Evolutionary conservation across 2,329 filamentous ascomycete genomes (phyloP), one percentile per base, ranked within the genome.

Genomic region (Colletotrichum destructivum): DNA sequence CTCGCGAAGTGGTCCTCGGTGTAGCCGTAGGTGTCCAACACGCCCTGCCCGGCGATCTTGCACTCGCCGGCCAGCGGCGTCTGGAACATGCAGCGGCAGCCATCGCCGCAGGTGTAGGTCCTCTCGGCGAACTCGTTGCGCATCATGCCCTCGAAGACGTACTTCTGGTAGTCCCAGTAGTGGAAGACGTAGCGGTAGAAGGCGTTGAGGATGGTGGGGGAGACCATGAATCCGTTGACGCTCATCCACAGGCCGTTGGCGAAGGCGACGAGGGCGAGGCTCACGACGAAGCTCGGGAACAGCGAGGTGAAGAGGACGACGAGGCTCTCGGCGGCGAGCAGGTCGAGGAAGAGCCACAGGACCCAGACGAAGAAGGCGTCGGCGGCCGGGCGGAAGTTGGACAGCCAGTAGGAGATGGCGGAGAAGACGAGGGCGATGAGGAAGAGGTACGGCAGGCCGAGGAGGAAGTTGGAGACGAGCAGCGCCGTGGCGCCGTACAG

Each of bases 121-220:
- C 93, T 85, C 21, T 88, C 75, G 1, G 84, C 84, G 79, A 97
- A 96, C 82, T 97, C 93, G 77, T 96, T 97, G 64, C 96, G 91
- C 93, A 97, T 96, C 94, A 97, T 96, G 16, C 93, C 94, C 78
- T 96, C 90, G 79, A 97, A 97, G 4, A 97, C 94, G 76, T 95
- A 97, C 52, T 86, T 88, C 79, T 96, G 94, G 78, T 97, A 97
- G 79, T 97, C 93, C 78, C 95, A 95, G 80, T 95, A 97, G 79
- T 95, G 92, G 76, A 96, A 96, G 7, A 93, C 93, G 76, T 97
- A 96, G 80, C 91, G 89, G 90, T 93, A 97, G 76, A 97, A 97
- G 2, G 88, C 89, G 80, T 97, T 97, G 51, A 97, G 86, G 2
- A 91, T 88, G 1, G 85, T 88, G 4, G 91, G 90, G 3, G 90